Evolutionary conservation across 2,329 filamentous ascomycete genomes (phyloP), one percentile per base, ranked within the genome.

Genomic region (Parafenestella ontariensis): DNA sequence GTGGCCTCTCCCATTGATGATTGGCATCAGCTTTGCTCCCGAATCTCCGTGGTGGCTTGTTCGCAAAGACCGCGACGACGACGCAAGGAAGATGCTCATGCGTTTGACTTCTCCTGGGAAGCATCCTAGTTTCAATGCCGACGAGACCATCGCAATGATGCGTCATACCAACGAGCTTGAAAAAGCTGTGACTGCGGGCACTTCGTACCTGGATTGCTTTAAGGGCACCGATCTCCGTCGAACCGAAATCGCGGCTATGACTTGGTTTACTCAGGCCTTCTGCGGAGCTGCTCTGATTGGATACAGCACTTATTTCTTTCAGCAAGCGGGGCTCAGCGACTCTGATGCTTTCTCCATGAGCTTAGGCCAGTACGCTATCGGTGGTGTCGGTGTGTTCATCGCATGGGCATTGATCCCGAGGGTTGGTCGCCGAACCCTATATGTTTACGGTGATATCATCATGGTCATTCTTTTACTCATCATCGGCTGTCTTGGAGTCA

Each of bases 81-180:
- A 90, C 11, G 89, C 89, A 23, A 90, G 89, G 77, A 77, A 79
- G 45, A 80, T 87, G 17, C 79, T 91, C 21, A 76, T 87, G 49
- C 86, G 88, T 7, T 78, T 91, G 29, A 90, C 88, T 3, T 88
- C 83, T 63, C 60, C 70, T 5, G 68, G 75, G 13, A 72, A 65
- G 54, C 62, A 70, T 28, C 59, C 64, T 5, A 83, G 88, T 31
- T 73, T 72, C 65, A 70, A 74, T 43, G 64, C 66, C 46, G 67
- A 75, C 51, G 66, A 75, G 36, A 95, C 90, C 0, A 83, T 96
- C 56, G 87, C 90, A 65, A 95, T 96, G 91, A 96, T 96, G 89
- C 86, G 91, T 3, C 90, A 95, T 70, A 96, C 92, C 3, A 92
- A 90, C 5, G 89, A 89, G 1, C 79, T 96, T 13, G 92, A 96